Base-by-base conservation (phyloP, 2,329 filamentous ascomycete genomes). In the Aspergillus latus region DNA sequence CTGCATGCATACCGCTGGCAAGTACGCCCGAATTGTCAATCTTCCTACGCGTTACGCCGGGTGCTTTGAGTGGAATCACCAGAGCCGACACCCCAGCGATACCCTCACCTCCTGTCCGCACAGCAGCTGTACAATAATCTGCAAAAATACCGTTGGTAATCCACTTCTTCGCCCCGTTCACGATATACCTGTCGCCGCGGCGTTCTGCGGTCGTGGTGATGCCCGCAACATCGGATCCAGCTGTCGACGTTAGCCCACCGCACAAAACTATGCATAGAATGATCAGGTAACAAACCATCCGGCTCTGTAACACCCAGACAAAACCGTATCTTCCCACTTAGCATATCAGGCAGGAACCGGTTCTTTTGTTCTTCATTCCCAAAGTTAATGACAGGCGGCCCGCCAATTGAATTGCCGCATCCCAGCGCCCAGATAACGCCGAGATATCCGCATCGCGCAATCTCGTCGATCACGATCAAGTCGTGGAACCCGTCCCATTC, bases 141-240 rank as follows among this genome's bases (percentile, higher is more conserved):
- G 84, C 80, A 71, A 77, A 83, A 1, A 81, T 80, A 2, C 76
- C 80, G 34, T 82, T 82, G 0, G 84, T 86, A 61, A 87, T 86
- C 82, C 83, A 85, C 67, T 85, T 85, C 74, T 87, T 86, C 47
- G 78, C 80, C 0, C 84, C 84, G 52, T 84, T 85, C 30, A 87
- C 82, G 28, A 84, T 66, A 64, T 85, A 87, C 21, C 72, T 68
- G 26, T 73, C 71, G 1, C 77, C 80, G 48, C 79, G 73, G 43
- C 70, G 70, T 26, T 71, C 60, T 0, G 84, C 84, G 0, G 80
- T 85, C 0, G 84, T 86, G 52, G 78, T 77, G 37, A 87, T 77
- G 43, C 80, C 80, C 1, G 82, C 83, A 2, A 87, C 82, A 63
- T 87, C 84, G 1, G 82, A 84, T 1, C 81, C 80, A 48, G 78